phyloP scores from a whole-genome alignment of 2,329 filamentous ascomycete genomes.

The Talaromyces sp. region DNA sequence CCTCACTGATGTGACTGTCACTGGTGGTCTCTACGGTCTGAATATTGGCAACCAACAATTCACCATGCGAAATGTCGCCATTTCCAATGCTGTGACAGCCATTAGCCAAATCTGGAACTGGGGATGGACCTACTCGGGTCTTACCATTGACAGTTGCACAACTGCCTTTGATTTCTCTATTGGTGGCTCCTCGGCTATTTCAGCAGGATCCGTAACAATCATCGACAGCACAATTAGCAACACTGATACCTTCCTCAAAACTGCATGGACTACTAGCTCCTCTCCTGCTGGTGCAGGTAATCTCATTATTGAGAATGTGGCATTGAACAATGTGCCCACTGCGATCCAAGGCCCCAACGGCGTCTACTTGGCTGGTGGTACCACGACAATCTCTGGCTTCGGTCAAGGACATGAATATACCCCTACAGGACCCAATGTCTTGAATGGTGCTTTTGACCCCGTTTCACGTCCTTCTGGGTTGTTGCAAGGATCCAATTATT shows the following conservation, averaged over 20 bases:
- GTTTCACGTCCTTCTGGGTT: constrained; percentile 46
- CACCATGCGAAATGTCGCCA: constrained; percentile 57
- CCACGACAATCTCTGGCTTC: constrained; percentile 42
- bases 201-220: constrained; percentile 56
- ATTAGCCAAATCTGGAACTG: constrained; percentile 61
- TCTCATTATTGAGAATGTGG: constrained; percentile 57
- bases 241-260: constrained; percentile 52
- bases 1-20: constrained; percentile 60
- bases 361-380: constrained; percentile 37
- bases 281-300: constrained; percentile 49
- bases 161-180: constrained; percentile 53
- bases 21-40: constrained; percentile 60
- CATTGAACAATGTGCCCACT: constrained; percentile 50
- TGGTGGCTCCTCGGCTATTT: constrained; percentile 43
- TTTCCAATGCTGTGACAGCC: constrained; percentile 53
- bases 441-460: constrained; percentile 47
- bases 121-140: constrained; percentile 56
- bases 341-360: constrained; percentile 43
- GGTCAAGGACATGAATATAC: constrained; percentile 47
- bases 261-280: constrained; percentile 42
- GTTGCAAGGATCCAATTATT: constrained; percentile 47
- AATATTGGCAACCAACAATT: constrained; percentile 66
- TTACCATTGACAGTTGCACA: constrained; percentile 54
- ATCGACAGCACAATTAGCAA: constrained; percentile 57
- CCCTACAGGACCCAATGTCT: constrained; percentile 44